Conservation (phyloP, 2,329 filamentous ascomycete genomes). For the Colletotrichum musicola region DNA sequence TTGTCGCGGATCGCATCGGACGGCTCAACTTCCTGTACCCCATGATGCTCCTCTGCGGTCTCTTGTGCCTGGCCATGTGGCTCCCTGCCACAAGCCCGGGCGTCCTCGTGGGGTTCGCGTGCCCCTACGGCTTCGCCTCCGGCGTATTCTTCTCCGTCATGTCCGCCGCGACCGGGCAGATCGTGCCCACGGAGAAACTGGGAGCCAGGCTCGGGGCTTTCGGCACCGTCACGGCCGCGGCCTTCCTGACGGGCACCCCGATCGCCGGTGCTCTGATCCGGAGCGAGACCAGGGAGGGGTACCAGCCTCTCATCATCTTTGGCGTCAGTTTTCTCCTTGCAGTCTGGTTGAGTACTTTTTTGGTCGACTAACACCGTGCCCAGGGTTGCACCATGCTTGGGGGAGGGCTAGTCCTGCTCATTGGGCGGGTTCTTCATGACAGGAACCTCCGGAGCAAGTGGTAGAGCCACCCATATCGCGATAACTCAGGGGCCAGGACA, state of each 20-base stretch:
- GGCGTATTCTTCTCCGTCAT: constrained; percentile 17
- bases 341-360: neutral
- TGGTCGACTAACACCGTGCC: neutral
- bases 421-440: constrained; percentile 10
- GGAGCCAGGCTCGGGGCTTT: constrained; percentile 10
- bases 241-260: constrained; percentile 10
- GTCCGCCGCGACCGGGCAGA: constrained; percentile 12
- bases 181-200: constrained; percentile 6
- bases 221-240: constrained; percentile 11
- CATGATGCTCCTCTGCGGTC: constrained; percentile 29
- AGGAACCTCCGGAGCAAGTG: constrained; percentile 11
- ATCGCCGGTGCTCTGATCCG: constrained; percentile 10
- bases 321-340: neutral
- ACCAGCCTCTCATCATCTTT: constrained; percentile 11
- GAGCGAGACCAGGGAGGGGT: constrained; percentile 4
- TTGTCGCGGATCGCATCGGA: constrained; percentile 33
- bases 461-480: neutral
- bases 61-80: constrained; percentile 30
- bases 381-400: constrained; percentile 2
- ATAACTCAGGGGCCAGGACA: no score
- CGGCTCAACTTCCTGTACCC: constrained; percentile 36
- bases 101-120: constrained; percentile 25
- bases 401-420: neutral
- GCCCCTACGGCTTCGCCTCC: constrained; percentile 28
- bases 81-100: constrained; percentile 23